Conservation (phyloP, 768 basidiomycete genomes). For the Amanita rimosa region DNA sequence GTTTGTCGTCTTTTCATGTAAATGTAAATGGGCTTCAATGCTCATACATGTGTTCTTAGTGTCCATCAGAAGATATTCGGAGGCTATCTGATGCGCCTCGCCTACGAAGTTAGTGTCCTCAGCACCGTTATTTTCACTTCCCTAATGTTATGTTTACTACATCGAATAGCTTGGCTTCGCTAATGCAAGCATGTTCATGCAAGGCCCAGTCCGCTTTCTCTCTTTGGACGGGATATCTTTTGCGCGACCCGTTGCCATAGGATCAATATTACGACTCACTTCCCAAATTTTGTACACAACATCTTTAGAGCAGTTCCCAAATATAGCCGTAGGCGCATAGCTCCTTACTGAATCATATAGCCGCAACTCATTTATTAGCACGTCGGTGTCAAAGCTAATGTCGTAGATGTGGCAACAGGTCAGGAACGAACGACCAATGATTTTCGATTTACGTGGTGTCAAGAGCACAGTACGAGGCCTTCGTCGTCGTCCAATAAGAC, state of each 20-base stretch:
- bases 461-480: conserved; percentile 23
- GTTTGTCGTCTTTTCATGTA: background rate
- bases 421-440: conserved; percentile 60
- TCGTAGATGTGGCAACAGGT: conserved; percentile 58
- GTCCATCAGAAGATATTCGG: conserved; percentile 81
- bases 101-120: conserved; percentile 45
- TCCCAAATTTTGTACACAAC: conserved; percentile 59
- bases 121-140: background rate
- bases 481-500: conserved; percentile 14
- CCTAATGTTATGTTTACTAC: background rate
- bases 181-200: conserved; percentile 59
- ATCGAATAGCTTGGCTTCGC: conserved; percentile 53
- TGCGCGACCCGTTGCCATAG: conserved; percentile 72
- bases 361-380: conserved; percentile 33
- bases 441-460: conserved; percentile 66
- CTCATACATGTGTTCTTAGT: conserved; percentile 20
- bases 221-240: conserved; percentile 77
- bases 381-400: conserved; percentile 59
- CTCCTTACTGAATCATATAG: background rate
- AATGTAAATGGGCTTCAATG: background rate
- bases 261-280: conserved; percentile 65
- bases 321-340: conserved; percentile 41
- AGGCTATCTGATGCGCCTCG: conserved; percentile 56
- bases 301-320: conserved; percentile 34
- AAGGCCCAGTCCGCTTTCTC: conserved; percentile 55